Base-by-base conservation (phyloP, 225 moss, liverwort and hornwort species). In the Pleurozium schreberi region DNA sequence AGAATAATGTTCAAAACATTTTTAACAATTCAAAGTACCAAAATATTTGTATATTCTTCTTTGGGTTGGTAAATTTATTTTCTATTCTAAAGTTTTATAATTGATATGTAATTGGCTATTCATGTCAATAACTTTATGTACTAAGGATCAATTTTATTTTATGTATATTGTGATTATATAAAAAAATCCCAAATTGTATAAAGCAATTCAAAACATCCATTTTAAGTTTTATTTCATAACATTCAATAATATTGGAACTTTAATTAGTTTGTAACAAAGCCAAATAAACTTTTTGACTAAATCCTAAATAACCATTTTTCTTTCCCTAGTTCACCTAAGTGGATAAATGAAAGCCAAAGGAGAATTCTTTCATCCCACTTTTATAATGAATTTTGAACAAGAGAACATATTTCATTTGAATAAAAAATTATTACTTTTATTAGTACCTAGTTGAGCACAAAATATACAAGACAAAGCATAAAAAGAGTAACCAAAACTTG, bases 121-220 rank as follows among this genome's bases (percentile, higher is more conserved):
- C 0, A 25, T n/a, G 6, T 11, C 7, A 1, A 27, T 55, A 25
- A 14, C 15, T 27, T 40, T 11, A 4, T 1, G 25, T 2, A 15
- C 3, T 5, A 57, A n/a, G 0, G 1, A 58, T 11, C 18, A 6
- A 0, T 6, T n/a, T n/a, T n/a, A 27, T n/a, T 25, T n/a, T 38
- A 7, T 25, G 16, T 57, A 11, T 26, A 58, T 40, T n/a, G 0
- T 27, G 7, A n/a, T 40, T 38, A 23, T 52, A 36, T 3, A 52
- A 22, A 2, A 52, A 20, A 52, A 22, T 52, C 3, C 9, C 8
- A 36, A 75, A 52, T 52, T 52, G 0, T 71, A 5, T 43, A 6
- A 15, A 15, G 2, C 52, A 76, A 14, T 9, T 52, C 52, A 52
- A 8, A 21, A 12, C 7, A 34, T 50, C 5, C 5, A 52, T 31